Evolutionary conservation across 495 filamentous ascomycete species (phyloP), one percentile per base, ranked within the genome.

Genomic region (Geopyxis carbonaria): DNA sequence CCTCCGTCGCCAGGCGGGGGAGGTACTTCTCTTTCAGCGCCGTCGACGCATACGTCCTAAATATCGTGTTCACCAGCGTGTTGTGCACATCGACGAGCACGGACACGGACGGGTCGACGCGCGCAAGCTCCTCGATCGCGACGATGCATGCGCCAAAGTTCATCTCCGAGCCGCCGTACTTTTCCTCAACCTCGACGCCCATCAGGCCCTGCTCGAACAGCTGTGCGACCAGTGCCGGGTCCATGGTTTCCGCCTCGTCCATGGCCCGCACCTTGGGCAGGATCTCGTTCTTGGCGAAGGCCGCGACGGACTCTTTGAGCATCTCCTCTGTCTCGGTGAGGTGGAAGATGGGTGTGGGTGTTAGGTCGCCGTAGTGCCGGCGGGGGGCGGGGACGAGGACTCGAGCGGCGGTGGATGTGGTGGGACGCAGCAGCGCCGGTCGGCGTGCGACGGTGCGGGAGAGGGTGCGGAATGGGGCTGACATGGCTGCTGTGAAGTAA

Each of bases 151-250:
- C 62, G 4, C 91, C 95, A 61, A 99, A 99, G 68, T 94, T 93
- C 89, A 95, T 95, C 32, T 84, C 89, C 3, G 89, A 78, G 11
- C 89, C 89, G 38, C 89, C 89, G 54, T 78, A 95, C 57, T 94
- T 85, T 60, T 99, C 91, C 19, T 86, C 87, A 16, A 99, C 84
- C 63, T 99, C 89, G 38, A 99, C 71, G 36, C 89, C 79, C 89
- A 99, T 99, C 7, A 99, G 57, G 3, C 89, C 89, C 60, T 95
- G 87, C 63, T 95, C 89, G 53, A 99, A 99, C 22, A 93, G 69
- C 59, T 85, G 77, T 61, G 93, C 84, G 11, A 99, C 76, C 20
- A 99, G 57, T 2, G 69, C 57, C 0, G 77, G 70, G 61, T 99
- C 91, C 89, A 99, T 99, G 5, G 65, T 59, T 66, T 99, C 89